Conservation (phyloP, 2,329 filamentous ascomycete genomes). For the Rhinocladiella similis region DNA sequence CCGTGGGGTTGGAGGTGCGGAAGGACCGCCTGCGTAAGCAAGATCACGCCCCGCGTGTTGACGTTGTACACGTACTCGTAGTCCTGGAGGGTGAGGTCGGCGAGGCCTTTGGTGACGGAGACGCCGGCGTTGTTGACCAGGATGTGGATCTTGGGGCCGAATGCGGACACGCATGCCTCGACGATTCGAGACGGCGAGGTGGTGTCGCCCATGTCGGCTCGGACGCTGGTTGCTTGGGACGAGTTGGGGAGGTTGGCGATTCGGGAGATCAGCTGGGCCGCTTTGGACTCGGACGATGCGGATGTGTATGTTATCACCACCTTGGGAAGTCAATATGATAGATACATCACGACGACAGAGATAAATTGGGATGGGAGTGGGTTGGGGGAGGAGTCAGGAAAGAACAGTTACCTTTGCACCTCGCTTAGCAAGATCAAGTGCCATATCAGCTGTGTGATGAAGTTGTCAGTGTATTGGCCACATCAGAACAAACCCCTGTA, state of each 20-base stretch:
- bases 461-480: no score
- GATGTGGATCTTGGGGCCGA: constrained; percentile 31
- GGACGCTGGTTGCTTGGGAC: constrained; percentile 39
- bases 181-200: constrained; percentile 22
- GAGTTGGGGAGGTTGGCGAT: constrained; percentile 39
- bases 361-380: constrained; percentile 9
- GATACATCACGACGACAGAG: no score
- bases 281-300: constrained; percentile 36
- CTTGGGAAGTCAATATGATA: constrained; percentile 26
- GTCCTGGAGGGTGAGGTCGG: constrained; percentile 49
- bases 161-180: constrained; percentile 17
- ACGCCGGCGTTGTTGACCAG: constrained; percentile 42
- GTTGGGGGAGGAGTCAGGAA: constrained; percentile 1
- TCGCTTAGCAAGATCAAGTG: constrained; percentile 46
- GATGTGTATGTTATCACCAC: constrained; percentile 48
- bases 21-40: constrained; percentile 56
- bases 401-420: constrained; percentile 39
- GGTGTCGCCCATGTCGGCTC: constrained; percentile 39
- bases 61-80: constrained; percentile 57
- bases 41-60: constrained; percentile 56
- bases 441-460: constrained; percentile 36
- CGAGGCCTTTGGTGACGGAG: constrained; percentile 38
- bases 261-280: constrained; percentile 36
- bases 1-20: constrained; percentile 49
- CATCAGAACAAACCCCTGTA: no score